phyloP scores from a whole-genome alignment of 352 stramenopile species.

The Blastocystis sp. region DNA sequence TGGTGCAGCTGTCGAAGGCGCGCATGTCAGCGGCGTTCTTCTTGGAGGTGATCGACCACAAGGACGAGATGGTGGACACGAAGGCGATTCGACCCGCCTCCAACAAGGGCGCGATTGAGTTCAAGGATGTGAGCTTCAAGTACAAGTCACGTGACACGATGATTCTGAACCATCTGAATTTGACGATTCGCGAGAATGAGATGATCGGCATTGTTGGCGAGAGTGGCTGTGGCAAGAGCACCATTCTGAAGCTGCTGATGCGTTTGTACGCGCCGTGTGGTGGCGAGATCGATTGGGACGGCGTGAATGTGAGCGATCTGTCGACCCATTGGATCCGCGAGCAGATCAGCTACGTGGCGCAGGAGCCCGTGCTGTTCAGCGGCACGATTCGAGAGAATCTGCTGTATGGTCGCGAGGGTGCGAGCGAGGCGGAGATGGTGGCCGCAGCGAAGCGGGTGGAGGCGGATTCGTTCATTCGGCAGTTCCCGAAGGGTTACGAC shows the following conservation, averaged over 20 bases:
- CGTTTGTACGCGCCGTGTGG: slow-evolving; percentile 72
- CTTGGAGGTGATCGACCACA: slow-evolving; percentile 57
- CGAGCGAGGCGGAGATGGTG: slow-evolving; percentile 78
- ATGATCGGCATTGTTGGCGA: slow-evolving; percentile 72
- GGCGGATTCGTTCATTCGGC: slow-evolving; percentile 84
- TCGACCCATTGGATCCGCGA: slow-evolving; percentile 72
- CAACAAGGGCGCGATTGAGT: slow-evolving; percentile 71
- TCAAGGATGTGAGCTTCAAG: slow-evolving; percentile 72
- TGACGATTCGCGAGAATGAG: slow-evolving; percentile 67
- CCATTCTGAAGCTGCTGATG: slow-evolving; percentile 71
- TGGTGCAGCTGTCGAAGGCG: slow-evolving; percentile 72
- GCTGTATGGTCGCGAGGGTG: slow-evolving; percentile 76
- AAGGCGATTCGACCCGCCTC: background rate
- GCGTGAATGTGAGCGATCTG: background rate
- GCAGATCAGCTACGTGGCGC: slow-evolving; percentile 82
- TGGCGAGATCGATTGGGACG: slow-evolving; percentile 23
- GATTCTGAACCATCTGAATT: slow-evolving; percentile 71
- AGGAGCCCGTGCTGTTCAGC: slow-evolving; percentile 86
- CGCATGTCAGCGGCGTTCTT: slow-evolving; percentile 44
- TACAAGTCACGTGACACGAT: slow-evolving; percentile 71
- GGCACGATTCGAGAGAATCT: slow-evolving; percentile 79
- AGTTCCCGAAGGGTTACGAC: slow-evolving; percentile 79
- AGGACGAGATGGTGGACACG: slow-evolving; percentile 36
- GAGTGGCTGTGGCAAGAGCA: slow-evolving; percentile 72
- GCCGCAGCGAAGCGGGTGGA: slow-evolving; percentile 80